phyloP scores from a whole-genome alignment of 2,329 filamentous ascomycete genomes.

The Aspergillus tanneri region DNA sequence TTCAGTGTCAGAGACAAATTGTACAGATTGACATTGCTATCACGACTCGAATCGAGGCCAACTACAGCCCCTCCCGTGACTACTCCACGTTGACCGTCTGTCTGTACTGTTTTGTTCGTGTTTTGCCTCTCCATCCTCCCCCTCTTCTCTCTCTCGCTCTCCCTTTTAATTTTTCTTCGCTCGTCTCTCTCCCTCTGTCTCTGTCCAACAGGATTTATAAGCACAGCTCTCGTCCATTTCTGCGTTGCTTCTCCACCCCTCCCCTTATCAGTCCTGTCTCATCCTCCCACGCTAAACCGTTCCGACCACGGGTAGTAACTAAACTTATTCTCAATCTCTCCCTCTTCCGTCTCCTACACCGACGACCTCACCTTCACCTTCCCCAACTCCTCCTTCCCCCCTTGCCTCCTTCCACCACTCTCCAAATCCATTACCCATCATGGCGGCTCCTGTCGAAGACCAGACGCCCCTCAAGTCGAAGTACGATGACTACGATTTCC shows the following conservation, averaged over 20 bases:
- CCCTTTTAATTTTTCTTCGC: conserved; percentile 1
- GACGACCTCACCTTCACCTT: conserved; percentile 21
- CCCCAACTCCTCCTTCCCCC: conserved; percentile 9
- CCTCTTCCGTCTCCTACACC: too few relatives aligned
- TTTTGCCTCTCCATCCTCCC: conserved; percentile 6
- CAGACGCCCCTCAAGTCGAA: conserved; percentile 68
- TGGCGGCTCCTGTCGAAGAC: conserved; percentile 32
- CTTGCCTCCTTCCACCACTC: background rate
- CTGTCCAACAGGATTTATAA: background rate
- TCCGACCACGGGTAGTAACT: background rate
- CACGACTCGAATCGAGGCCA: background rate
- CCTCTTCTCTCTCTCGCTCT: conserved; percentile 7
- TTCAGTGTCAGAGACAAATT: too few relatives aligned
- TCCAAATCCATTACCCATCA: conserved; percentile 15
- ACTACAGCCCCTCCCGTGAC: conserved; percentile 10
- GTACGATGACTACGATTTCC: conserved; percentile 95
- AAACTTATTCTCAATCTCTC: conserved; percentile 8
- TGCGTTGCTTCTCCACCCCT: conserved; percentile 7
- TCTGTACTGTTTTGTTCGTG: conserved; percentile 4
- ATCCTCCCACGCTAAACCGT: background rate
- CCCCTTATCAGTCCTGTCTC: conserved; percentile 7
- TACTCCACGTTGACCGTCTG: conserved; percentile 11
- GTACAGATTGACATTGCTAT: too few relatives aligned
- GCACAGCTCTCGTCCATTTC: background rate
- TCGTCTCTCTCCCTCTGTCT: too few relatives aligned